A percentile compares a stretch with the other conserved stretches of the same genome.
phyloP scores from a whole-genome alignment of 805 yeast genomes.

The Candida krabiensis region DNA sequence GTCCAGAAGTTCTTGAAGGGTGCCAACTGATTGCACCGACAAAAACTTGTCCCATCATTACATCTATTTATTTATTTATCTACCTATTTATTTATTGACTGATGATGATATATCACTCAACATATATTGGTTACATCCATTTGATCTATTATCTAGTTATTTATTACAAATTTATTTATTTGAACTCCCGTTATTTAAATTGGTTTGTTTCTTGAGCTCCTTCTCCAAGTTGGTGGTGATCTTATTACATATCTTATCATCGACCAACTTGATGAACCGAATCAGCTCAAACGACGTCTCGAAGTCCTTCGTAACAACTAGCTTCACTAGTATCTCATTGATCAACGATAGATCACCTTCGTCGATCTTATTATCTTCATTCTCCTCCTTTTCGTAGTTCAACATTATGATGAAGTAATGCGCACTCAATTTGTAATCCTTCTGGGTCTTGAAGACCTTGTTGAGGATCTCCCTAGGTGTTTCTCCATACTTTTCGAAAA shows the following conservation, averaged over 20 bases:
- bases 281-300: conserved; percentile 56
- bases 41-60: conserved; percentile 35
- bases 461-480: conserved; percentile 47
- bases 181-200: no score
- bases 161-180: no score
- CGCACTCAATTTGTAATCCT: conserved; percentile 48
- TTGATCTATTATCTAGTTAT: no score
- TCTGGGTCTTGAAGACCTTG: conserved; percentile 34
- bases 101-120: conserved; percentile 7
- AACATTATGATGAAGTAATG: conserved; percentile 53
- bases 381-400: conserved; percentile 43
- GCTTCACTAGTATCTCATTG: conserved; percentile 42
- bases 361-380: conserved; percentile 22
- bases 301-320: conserved; percentile 42
- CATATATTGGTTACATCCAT: no score
- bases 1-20: conserved; percentile 75
- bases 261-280: conserved; percentile 52
- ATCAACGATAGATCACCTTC: conserved; percentile 41
- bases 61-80: conserved; percentile 24
- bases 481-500: conserved; percentile 41
- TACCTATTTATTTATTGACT: conserved; percentile 5
- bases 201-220: no score
- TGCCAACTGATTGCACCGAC: conserved; percentile 26
- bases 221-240: conserved; percentile 31
- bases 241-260: conserved; percentile 35